Percentiles rank a stretch among this genome's conserved stretches.
phyloP scores from a whole-genome alignment of 2,329 filamentous ascomycete species.

The Clonostachys sp. region DNA sequence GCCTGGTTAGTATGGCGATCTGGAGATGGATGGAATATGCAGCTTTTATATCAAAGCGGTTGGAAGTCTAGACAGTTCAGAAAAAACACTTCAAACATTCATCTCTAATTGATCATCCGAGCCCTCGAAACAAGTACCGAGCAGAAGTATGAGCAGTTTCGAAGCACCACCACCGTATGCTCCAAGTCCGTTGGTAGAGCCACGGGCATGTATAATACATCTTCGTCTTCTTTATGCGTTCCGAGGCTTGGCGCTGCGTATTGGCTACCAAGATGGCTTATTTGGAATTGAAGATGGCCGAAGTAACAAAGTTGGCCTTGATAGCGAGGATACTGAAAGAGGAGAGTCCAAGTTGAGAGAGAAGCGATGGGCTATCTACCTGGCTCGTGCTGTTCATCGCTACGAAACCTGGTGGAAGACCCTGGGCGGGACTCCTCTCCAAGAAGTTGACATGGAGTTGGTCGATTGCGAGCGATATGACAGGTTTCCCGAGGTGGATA shows the following conservation, averaged over 20 bases:
- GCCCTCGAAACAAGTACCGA: too few species aligned
- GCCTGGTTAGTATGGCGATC: too few species aligned
- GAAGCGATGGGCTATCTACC: slow-evolving; percentile 64
- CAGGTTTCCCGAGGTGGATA: background rate
- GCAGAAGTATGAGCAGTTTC: too few species aligned
- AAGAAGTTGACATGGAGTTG: slow-evolving; percentile 13
- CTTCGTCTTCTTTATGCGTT: slow-evolving; percentile 64
- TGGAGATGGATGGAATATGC: too few species aligned
- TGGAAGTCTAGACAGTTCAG: too few species aligned
- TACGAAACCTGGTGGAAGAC: slow-evolving; percentile 56
- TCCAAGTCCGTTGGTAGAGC: too few species aligned
- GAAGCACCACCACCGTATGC: too few species aligned
- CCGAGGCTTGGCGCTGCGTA: slow-evolving; percentile 53
- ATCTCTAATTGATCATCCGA: too few species aligned
- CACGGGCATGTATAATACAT: slow-evolving; percentile 29
- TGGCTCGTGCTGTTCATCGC: slow-evolving; percentile 57
- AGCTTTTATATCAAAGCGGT: too few species aligned
- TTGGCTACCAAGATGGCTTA: slow-evolving; percentile 55
- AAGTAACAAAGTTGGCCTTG: slow-evolving; percentile 8
- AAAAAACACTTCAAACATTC: too few species aligned
- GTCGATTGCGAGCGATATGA: background rate
- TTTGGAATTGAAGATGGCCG: slow-evolving; percentile 50
- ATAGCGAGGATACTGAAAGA: slow-evolving; percentile 12
- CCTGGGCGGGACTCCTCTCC: background rate
- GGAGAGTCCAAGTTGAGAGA: slow-evolving; percentile 49